Evolutionary conservation across 2,329 filamentous ascomycete genomes (phyloP), one percentile per base, ranked within the genome.

Genomic region (Aspergillus texensis): DNA sequence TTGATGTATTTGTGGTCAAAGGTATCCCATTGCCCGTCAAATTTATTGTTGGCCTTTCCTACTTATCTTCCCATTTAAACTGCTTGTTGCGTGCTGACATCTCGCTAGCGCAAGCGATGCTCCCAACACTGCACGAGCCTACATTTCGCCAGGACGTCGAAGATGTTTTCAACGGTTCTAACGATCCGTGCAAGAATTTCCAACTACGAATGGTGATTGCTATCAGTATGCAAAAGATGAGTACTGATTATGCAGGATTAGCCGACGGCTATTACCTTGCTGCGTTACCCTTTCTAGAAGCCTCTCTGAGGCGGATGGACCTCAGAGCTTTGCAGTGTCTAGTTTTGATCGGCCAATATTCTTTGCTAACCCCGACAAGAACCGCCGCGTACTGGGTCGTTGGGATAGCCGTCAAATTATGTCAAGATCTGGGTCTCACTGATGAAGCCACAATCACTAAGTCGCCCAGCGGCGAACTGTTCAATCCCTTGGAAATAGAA

Each of bases 251-350:
- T 77, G 93, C 94, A n/a, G 94, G 94, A 28, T 82, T 98, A 32
- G 94, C 95, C 34, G 94, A 98, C 78, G 94, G 93, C 74, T 98
- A 96, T 79, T 98, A 97, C 73, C 85, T 97, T 26, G 91, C 94
- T 28, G 94, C 94, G 6, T 89, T 98, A 80, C 88, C 90, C 65
- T 89, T 89, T 71, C 88, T 98, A 65, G 92, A 97, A 76, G 88
- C 88, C 3, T 89, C 96, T 12, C 86, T 98, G 60, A 89, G 89
- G 59, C 89, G 90, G n/a, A 97, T 96, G 83, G 92, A 98, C 75
- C 79, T 97, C 34, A 92, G 90, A 71, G 96, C 95, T 0, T 81
- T 98, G 19, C 95, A 98, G 78, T 97, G 94, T 70, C 88, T 97
- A 60, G 86, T 91, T 4, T 81, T 99, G 19, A 91, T 98, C 69